A percentile compares a stretch with the other conserved stretches of the same genome.
phyloP scores from a whole-genome alignment of 2,329 filamentous ascomycete genomes.

The Dactylonectria macrodidyma region DNA sequence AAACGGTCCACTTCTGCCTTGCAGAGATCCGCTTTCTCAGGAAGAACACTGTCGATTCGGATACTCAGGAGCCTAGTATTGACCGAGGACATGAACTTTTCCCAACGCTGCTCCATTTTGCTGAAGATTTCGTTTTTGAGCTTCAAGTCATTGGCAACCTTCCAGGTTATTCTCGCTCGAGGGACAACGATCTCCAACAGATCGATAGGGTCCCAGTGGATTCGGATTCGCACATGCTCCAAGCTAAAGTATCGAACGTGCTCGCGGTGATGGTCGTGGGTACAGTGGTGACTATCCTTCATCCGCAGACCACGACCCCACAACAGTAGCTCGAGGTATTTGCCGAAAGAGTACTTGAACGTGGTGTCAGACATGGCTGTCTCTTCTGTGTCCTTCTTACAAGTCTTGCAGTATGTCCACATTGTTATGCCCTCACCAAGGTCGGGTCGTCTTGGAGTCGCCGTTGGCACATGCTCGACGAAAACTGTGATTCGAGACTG shows the following conservation, averaged over 20 bases:
- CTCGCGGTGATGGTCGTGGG: conserved; percentile 92
- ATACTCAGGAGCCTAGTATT: conserved; percentile 88
- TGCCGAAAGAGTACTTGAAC: conserved; percentile 98
- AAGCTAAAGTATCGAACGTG: conserved; percentile 95
- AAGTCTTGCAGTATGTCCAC: conserved; percentile 97
- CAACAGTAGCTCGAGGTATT: conserved; percentile 97
- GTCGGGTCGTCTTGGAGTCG: conserved; percentile 59
- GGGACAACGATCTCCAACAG: conserved; percentile 96
- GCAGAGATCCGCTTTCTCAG: conserved; percentile 88
- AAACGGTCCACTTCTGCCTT: conserved; percentile 85
- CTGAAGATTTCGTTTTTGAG: conserved; percentile 94
- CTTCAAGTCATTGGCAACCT: conserved; percentile 92
- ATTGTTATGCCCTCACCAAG: conserved; percentile 81
- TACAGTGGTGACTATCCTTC: conserved; percentile 79
- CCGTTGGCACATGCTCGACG: conserved; percentile 74
- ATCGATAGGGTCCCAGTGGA: conserved; percentile 94
- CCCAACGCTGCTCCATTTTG: conserved; percentile 85
- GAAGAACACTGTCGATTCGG: conserved; percentile 89
- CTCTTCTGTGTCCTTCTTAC: conserved; percentile 89
- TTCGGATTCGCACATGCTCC: conserved; percentile 85
- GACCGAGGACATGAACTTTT: conserved; percentile 90
- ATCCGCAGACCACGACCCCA: conserved; percentile 90
- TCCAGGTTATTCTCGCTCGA: conserved; percentile 93
- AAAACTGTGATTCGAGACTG: conserved; percentile 94
- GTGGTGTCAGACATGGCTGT: conserved; percentile 94